Evolutionary conservation across 768 basidiomycete genomes (phyloP).

Genomic region (Tremella yokohamensis): DNA sequence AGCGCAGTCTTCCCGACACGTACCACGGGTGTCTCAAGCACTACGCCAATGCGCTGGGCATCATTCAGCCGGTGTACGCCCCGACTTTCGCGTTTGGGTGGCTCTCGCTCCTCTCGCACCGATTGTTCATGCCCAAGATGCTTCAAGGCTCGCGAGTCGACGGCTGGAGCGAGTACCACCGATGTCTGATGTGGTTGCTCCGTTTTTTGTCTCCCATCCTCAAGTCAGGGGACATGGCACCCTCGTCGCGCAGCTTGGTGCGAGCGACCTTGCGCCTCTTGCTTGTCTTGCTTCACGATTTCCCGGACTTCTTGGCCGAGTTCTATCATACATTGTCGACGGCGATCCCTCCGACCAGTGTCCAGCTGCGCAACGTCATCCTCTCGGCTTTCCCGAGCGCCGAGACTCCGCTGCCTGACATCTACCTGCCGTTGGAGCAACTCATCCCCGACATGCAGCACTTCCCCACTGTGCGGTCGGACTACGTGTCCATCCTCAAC

Average conservation of each 20-base stretch:
- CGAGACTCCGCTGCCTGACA: conserved; percentile 61
- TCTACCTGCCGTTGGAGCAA: conserved; percentile 44
- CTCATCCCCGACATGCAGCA: conserved; percentile 86
- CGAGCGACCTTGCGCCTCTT: conserved; percentile 84
- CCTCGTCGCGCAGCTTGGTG: conserved; percentile 79
- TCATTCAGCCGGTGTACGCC: conserved; percentile 91
- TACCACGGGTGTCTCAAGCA: conserved; percentile 74
- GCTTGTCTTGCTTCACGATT: conserved; percentile 93
- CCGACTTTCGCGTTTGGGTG: conserved; percentile 98
- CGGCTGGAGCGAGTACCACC: conserved; percentile 97
- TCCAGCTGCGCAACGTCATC: conserved; percentile 94
- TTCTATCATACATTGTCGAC: conserved; percentile 96
- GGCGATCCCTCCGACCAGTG: conserved; percentile 83
- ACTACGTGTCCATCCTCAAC: conserved; percentile 80
- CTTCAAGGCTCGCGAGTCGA: conserved; percentile 82
- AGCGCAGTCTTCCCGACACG: conserved; percentile 75
- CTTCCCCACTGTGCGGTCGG: conserved; percentile 84
- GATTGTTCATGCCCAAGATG: conserved; percentile 95
- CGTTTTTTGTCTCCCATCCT: conserved; percentile 92
- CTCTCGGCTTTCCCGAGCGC: conserved; percentile 80
- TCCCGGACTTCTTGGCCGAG: conserved; percentile 95
- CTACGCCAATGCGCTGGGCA: conserved; percentile 91
- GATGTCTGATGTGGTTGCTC: conserved; percentile 85
- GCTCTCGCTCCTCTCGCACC: conserved; percentile 93
- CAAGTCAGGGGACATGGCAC: conserved; percentile 66